phyloP scores from a whole-genome alignment of 306 rosid species.

The Acmispon strigosus region DNA sequence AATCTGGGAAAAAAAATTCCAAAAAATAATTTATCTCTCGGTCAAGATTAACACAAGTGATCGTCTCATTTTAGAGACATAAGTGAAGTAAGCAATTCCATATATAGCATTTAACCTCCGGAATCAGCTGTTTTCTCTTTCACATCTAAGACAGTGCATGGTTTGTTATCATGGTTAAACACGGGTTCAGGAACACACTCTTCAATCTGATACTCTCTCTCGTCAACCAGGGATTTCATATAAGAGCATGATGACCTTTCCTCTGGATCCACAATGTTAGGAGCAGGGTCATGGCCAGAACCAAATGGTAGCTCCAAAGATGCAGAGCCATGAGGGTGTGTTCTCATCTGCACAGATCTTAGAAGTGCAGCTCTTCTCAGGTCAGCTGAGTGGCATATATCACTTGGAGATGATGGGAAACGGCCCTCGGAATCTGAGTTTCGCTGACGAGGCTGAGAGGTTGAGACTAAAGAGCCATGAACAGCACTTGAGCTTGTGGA shows the following conservation, averaged over 20 bases:
- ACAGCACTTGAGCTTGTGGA: constrained; percentile 49
- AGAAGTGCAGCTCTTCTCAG: constrained; percentile 92
- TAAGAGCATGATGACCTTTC: constrained; percentile 62
- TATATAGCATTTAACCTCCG: constrained; percentile 29
- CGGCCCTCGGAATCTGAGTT: constrained; percentile 95
- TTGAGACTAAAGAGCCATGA: constrained; percentile 40
- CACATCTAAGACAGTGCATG: constrained; percentile 47
- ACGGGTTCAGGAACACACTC: constrained; percentile 47
- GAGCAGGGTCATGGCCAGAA: constrained; percentile 59
- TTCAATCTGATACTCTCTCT: constrained; percentile 62
- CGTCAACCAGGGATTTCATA: constrained; percentile 67
- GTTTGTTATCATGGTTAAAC: constrained; percentile 42
- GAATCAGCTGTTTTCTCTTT: constrained; percentile 46
- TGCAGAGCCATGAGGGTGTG: constrained; percentile 59
- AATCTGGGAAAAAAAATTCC: neutral
- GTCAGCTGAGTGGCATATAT: constrained; percentile 97
- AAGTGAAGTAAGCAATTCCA: neutral
- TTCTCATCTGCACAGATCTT: constrained; percentile 95
- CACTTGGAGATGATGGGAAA: constrained; percentile 97
- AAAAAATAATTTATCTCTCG: neutral
- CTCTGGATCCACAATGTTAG: constrained; percentile 49
- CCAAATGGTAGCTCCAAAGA: constrained; percentile 53
- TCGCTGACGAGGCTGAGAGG: constrained; percentile 76
- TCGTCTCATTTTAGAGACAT: neutral
- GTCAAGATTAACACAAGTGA: neutral